Conservation (phyloP, 2,329 filamentous ascomycete genomes). For the Daldinia sp. region DNA sequence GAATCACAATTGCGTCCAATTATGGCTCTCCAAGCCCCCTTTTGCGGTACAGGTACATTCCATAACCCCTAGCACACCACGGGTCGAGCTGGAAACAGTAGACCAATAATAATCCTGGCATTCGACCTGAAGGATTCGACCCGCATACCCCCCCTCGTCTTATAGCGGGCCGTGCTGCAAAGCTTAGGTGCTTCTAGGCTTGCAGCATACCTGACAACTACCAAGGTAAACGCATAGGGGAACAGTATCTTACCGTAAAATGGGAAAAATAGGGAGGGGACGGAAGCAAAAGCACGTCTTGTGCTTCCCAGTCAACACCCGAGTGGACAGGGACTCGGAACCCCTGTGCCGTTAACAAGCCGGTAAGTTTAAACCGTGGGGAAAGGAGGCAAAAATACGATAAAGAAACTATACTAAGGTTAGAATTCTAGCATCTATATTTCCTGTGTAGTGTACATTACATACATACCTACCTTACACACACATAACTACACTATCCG, state of each 20-base stretch:
- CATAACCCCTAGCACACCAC: constrained; percentile 25
- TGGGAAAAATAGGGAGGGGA: neutral
- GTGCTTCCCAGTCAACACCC: neutral
- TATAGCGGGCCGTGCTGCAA: constrained; percentile 33
- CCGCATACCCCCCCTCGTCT: constrained; percentile 28
- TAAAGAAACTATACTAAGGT: neutral
- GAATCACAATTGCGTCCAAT: constrained; percentile 33
- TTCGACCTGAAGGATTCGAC: constrained; percentile 36
- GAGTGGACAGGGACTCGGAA: constrained; percentile 3
- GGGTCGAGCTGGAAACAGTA: constrained; percentile 30
- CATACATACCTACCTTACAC: too few species aligned
- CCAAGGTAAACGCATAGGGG: neutral
- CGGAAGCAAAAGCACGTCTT: constrained; percentile 3
- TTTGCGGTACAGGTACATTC: constrained; percentile 25
- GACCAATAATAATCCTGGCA: constrained; percentile 21
- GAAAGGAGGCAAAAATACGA: constrained; percentile 18
- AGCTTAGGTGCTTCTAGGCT: constrained; percentile 21
- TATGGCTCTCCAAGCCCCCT: constrained; percentile 33
- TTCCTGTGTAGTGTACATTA: too few species aligned
- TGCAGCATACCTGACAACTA: constrained; percentile 27
- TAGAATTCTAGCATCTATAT: neutral
- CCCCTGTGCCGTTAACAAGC: constrained; percentile 21
- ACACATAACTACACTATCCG: too few species aligned
- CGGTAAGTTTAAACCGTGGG: constrained; percentile 27
- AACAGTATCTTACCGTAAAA: constrained; percentile 24